Evolutionary conservation across 768 basidiomycete species (phyloP), one percentile per base, ranked within the genome.

Genomic region (Auricularia sp.): DNA sequence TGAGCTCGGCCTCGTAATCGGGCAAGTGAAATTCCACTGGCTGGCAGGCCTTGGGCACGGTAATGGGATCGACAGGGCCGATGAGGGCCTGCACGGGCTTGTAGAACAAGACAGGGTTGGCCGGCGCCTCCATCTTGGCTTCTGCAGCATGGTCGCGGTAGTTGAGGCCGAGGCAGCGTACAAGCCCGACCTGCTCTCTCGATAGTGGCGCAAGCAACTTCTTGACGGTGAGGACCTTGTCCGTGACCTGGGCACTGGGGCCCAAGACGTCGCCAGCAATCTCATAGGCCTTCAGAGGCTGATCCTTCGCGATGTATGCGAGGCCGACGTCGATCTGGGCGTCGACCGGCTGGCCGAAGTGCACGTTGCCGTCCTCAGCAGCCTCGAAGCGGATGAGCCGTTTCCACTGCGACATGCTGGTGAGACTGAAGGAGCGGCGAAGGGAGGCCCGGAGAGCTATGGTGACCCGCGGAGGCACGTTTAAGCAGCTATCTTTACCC

Each of bases 361-460:
- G 91, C 33, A 92, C 80, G 62, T 82, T 78, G 5, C 81, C 79
- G 0, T 89, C 91, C 76, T 92, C 91, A 14, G 77, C 80, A 23
- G 90, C 90, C 36, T 89, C 80, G 71, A 92, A 92, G 65, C 90
- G 88, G 69, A 92, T 90, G 62, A 92, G 81, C 61, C 90, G 85
- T 39, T 84, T 84, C 90, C 90, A 92, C 80, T 42, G 39, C 12
- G 39, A 7, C 39, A 42, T 42, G 8, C 8, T 42, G 39, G 39
- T 8, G 8, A 29, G 23, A 29, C 64, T 21, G 47, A 51, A 18
- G 5, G 47, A 6, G 21, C 47, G 47, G 21, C 6, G 16, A 18
- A 51, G 47, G 21, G 47, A 18, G 47, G 6, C 11, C 8, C 14
- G 47, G 16, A 51, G 12, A 39, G 56, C n/a, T 53, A 54, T n/a